Evolutionary conservation across 257 asterid species (phyloP), one percentile per base, ranked within the genome.

Genomic region (Coffea eugenioides): DNA sequence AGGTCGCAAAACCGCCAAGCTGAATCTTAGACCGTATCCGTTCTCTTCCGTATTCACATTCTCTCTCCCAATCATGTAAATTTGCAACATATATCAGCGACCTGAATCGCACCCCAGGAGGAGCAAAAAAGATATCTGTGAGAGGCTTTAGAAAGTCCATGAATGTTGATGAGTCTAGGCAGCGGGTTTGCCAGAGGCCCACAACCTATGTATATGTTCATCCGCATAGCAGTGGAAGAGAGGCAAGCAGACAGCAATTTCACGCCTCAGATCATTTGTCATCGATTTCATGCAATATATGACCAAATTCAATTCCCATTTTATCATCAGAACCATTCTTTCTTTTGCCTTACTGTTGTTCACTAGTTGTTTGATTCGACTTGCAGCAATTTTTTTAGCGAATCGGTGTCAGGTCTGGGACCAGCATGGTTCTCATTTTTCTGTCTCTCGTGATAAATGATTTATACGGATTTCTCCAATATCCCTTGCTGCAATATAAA

Each of bases 221-320:
- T 68, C 46, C 70, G 21, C 73, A 69, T 71, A 36, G 20, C 67
- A 48, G 46, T 39, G 36, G 41, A 62, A 72, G 73, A 71, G 73
- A 62, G 79, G 36, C 68, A 59, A 62, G 45, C 48, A 79, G 43
- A 62, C 56, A 72, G 62, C 73, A 62, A 23, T 9, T 79, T 62
- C 51, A 20, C 43, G 21, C 70, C 61, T 48, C 64, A 62, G 12
- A 43, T 79, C 70, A 11, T 61, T 79, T 36, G 66, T 46, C 62
- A 59, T 62, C 71, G 71, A 57, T 57, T 4, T 79, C 46, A 21
- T 71, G 71, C 54, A 41, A 68, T 68, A 31, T 67, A 18, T 69
- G 25, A 8, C 4, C 15, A 18, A 69, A 69, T 41, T 36, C 39
- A 18, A 25, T 7, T 27, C 52, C 6, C 52, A 3, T 7, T 11